phyloP scores from a whole-genome alignment of 495 filamentous ascomycete genomes.

The Barbatosphaeria neglecta region DNA sequence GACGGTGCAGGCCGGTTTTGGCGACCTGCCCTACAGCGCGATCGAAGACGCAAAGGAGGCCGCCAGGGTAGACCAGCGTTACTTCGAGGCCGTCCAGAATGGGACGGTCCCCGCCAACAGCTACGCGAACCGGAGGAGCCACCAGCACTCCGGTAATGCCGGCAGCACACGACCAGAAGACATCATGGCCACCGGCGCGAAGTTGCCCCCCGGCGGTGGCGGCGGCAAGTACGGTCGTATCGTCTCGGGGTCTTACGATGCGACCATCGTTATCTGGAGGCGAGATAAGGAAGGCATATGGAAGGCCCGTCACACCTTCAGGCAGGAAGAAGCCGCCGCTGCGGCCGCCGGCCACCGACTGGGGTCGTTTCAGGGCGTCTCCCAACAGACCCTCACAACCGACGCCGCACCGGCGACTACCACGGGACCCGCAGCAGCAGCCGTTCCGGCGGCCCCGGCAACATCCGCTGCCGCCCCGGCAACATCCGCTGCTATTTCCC shows the following conservation, averaged over 20 bases:
- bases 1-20: constrained; percentile 88
- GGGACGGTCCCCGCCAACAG: constrained; percentile 40
- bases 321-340: constrained; percentile 49
- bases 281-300: constrained; percentile 71
- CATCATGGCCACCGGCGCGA: constrained; percentile 66
- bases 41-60: constrained; percentile 63
- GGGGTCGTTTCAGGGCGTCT: neutral
- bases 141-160: constrained; percentile 52
- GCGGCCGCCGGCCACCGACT: constrained; percentile 18
- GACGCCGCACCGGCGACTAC: neutral
- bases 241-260: constrained; percentile 91
- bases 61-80: constrained; percentile 55
- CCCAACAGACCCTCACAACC: neutral
- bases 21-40: constrained; percentile 68
- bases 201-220: constrained; percentile 77
- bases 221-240: constrained; percentile 79
- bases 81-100: constrained; percentile 55
- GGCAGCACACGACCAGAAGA: constrained; percentile 66
- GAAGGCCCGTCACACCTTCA: constrained; percentile 57
- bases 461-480: neutral
- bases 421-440: no score
- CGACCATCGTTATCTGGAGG: constrained; percentile 89
- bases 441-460: neutral
- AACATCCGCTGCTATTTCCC: neutral
- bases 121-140: constrained; percentile 8